phyloP scores from a whole-genome alignment of 1,284 basidiomycete species.

The Neotropicomus parvogracilis region DNA sequence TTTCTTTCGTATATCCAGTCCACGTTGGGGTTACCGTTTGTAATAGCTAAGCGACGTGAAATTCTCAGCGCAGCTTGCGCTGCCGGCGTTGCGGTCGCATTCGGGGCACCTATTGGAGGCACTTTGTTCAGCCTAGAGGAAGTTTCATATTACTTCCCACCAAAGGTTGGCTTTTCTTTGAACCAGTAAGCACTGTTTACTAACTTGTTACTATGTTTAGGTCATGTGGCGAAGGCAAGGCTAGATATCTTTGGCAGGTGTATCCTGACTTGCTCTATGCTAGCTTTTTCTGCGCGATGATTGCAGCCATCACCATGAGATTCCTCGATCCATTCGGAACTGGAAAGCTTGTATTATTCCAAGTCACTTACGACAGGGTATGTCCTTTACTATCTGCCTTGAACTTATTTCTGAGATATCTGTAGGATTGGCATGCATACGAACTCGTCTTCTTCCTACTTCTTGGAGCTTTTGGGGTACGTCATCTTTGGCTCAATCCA shows the following conservation, averaged over 20 bases:
- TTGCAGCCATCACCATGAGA: constrained; percentile 85
- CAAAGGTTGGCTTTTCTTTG: constrained; percentile 54
- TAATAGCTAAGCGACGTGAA: constrained; percentile 81
- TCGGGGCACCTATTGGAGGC: constrained; percentile 91
- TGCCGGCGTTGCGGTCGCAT: constrained; percentile 87
- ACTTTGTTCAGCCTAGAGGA: constrained; percentile 92
- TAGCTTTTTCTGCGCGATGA: constrained; percentile 93
- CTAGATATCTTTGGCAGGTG: neutral
- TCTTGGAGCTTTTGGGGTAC: constrained; percentile 82
- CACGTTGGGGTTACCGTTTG: neutral
- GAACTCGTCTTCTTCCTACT: constrained; percentile 82
- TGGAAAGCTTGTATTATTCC: constrained; percentile 80
- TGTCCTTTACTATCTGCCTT: neutral
- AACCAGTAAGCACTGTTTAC: neutral
- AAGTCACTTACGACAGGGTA: constrained; percentile 86
- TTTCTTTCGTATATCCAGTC: neutral
- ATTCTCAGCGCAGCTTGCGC: constrained; percentile 91
- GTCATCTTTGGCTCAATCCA: constrained; percentile 1
- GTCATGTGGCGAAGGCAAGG: constrained; percentile 86
- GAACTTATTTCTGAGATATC: constrained; percentile 1
- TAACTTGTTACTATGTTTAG: constrained; percentile 22
- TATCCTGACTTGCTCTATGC: constrained; percentile 2
- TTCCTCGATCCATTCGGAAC: constrained; percentile 92
- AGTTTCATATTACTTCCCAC: constrained; percentile 94
- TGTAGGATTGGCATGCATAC: constrained; percentile 85